Base-by-base conservation (phyloP, 108 stramenopile species). In the Nitzschia sp. region DNA sequence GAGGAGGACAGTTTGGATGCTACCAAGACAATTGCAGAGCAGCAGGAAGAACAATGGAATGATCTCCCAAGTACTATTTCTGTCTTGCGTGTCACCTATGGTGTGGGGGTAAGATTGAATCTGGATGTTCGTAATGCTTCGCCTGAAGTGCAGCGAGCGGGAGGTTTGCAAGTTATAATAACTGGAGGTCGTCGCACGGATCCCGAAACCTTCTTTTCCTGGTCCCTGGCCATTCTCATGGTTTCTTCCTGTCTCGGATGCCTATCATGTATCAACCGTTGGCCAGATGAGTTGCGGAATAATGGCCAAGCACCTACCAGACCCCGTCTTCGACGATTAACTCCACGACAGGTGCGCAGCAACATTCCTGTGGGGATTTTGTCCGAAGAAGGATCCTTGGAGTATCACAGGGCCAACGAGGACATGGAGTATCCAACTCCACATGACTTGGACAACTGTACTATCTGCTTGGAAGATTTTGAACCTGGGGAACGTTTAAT, bases 381-480 rank as follows among this genome's bases (percentile, higher is more conserved):
- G 44, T 20, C 55, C 46, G 46, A 48, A 48, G 41, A 51, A 24
- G 59, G 61, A 5, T 34, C 29, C 29, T 34, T 34, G 29, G 29
- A 34, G 5, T 34, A 34, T 34, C 29, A 34, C 29, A 34, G 29
- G 34, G 20, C 19, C 10, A 9, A 37, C 3, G 53, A 54, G 14
- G 46, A 15, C 2, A 17, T 48, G 46, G 46, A 48, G 14, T 15
- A 17, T 48, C 46, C 46, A 48, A 15, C 46, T 48, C 46, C 46
- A 2, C 46, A 48, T 17, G 17, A 48, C 17, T 17, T 48, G 17
- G 43, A 62, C 51, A 66, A 65, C 38, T 92, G 91, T 64, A 70
- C 86, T 19, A 86, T 92, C 24, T 92, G 91, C 59, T 58, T 92
- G 43, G 87, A 85, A 22, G 91, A 92, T 20, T 92, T 81, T 71